A percentile compares a stretch with the other conserved stretches of the same genome.
Conservation (phyloP, 768 basidiomycete species). For the Lactarius vividus region DNA sequence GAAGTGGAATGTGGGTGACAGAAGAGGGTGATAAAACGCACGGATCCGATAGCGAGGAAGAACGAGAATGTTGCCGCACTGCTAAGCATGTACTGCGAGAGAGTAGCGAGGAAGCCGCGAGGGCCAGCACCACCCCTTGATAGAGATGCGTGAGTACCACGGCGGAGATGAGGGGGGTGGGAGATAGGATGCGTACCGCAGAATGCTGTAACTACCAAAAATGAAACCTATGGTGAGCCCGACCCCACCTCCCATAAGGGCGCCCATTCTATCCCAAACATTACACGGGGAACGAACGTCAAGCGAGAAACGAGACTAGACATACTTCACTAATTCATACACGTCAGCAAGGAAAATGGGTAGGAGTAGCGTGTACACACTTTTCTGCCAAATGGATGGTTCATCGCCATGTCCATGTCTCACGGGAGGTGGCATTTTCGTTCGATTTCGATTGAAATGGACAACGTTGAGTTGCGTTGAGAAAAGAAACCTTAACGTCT, state of each 20-base stretch:
- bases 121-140: slow-evolving; percentile 86
- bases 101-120: slow-evolving; percentile 82
- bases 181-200: slow-evolving; percentile 57
- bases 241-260: slow-evolving; percentile 88
- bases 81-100: slow-evolving; percentile 98
- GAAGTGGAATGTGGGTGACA: slow-evolving; percentile 2
- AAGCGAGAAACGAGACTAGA: slow-evolving; percentile 15
- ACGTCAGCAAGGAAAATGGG: slow-evolving; percentile 12
- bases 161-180: not conserved
- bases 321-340: slow-evolving; percentile 56
- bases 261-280: slow-evolving; percentile 70
- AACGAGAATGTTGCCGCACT: slow-evolving; percentile 97
- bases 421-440: slow-evolving; percentile 24
- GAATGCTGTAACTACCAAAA: slow-evolving; percentile 90
- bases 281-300: slow-evolving; percentile 1
- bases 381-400: slow-evolving; percentile 31
- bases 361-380: slow-evolving; percentile 12
- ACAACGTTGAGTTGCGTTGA: not conserved
- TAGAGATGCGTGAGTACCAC: slow-evolving; percentile 8
- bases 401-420: slow-evolving; percentile 24
- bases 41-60: slow-evolving; percentile 94
- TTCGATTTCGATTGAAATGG: slow-evolving; percentile 7
- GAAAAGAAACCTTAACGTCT: slow-evolving; percentile 15
- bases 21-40: slow-evolving; percentile 38
- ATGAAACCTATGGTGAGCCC: slow-evolving; percentile 97